These are phyloP conservation scores for Neurospora sp. DNA, from an alignment of 495 filamentous ascomycete genomes.

Conservation along the genomic window DNA sequence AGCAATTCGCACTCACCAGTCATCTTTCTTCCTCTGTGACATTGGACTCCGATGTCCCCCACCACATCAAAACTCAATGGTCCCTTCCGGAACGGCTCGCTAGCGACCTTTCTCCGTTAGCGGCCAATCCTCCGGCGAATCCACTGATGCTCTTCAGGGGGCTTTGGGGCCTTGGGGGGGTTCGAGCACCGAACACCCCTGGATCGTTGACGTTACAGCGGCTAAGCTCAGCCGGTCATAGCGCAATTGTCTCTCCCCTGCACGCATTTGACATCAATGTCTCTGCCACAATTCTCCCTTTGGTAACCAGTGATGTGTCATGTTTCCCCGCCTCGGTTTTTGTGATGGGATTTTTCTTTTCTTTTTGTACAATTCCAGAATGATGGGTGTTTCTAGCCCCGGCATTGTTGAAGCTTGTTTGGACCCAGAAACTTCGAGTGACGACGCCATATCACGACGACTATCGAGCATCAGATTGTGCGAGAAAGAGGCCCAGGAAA, in stretches of 20 bases:
- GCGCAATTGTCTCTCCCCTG: background rate
- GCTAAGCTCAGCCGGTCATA: background rate
- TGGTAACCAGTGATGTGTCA: background rate
- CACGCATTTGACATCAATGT: background rate
- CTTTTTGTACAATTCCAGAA: background rate
- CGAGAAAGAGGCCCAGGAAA: background rate
- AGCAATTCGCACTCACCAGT: background rate
- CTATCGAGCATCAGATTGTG: background rate
- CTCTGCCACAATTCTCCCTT: background rate
- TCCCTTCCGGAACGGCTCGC: background rate
- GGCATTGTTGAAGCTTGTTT: background rate
- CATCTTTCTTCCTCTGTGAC: background rate
- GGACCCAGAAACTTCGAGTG: background rate
- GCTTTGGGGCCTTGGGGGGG: background rate
- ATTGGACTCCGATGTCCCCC: background rate
- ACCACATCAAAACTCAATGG: background rate
- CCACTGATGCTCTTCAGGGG: background rate
- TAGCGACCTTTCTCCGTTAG: background rate
- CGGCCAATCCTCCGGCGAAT: background rate
- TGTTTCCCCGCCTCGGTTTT: background rate
- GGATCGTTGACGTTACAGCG: background rate
- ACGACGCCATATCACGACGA: background rate
- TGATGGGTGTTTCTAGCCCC: background rate
- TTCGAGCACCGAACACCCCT: background rate
- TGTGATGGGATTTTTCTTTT: background rate